Evolutionary conservation across 75 land plant genomes (phyloP), one percentile per base, ranked within the genome.

Genomic region (Pinus taeda): DNA sequence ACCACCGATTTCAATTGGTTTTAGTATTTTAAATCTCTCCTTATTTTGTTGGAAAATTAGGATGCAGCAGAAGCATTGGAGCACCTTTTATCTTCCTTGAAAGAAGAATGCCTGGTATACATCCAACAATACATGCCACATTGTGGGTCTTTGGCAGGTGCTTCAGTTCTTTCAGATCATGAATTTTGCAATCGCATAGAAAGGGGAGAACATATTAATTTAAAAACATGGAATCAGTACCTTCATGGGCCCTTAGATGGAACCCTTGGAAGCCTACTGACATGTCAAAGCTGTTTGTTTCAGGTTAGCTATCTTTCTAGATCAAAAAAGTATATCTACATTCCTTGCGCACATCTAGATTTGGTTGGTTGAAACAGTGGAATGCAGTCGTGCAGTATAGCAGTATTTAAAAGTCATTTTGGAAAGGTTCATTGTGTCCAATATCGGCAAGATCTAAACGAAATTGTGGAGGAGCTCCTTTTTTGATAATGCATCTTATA

Each of bases 31-130:
- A n/a, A n/a, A n/a, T 66, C 20, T 7, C 55, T 49, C 17, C 20
- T 56, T 56, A 22, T 22, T 18, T 57, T 24, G 36, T 53, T 22
- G 56, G 21, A 55, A 24, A 56, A 24, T 22, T 82, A 95, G 98
- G 98, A 95, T 88, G 98, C 98, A 79, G 98, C 89, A 73, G 98
- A 95, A 78, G 92, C 94, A 79, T 83, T 95, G 74, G 79, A 77
- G 57, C 92, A 93, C 83, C 91, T 95, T 74, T 66, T 90, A 65
- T 79, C 89, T 79, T 90, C 88, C 14, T 71, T 95, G 49, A 86
- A 88, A 83, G 88, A 88, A 62, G 98, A 95, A 83, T 76, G 89
- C 65, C 75, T 75, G 15, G 59, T 56, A 59, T 60, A 59, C 65
- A 62, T 78, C 57, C 75, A 81, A 33, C 65, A 37, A 45, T 86